Base-by-base conservation (phyloP, 2,329 filamentous ascomycete species). In the Xylariaceae sp. region DNA sequence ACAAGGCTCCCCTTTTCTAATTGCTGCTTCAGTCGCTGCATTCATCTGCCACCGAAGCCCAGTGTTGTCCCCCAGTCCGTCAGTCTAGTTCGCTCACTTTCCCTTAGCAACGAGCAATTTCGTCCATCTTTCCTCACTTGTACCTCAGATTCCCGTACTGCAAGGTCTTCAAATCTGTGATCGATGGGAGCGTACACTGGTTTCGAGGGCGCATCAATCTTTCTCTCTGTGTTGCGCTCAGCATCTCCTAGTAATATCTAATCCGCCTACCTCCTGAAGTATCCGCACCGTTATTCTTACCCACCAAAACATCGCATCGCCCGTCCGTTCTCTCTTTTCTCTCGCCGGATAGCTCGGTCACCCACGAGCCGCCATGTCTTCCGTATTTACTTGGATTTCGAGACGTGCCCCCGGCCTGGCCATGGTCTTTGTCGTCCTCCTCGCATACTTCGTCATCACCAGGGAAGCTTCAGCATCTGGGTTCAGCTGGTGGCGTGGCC, bases 401-500 rank as follows among this genome's bases (percentile, higher is more conserved):
- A 72, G 72, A 57, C 71, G 78, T 53, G 71, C 69, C 23, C 77
- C 77, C 47, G 78, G 77, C 44, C 58, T 82, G 49, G 77, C 74
- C 53, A 77, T 80, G 69, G 60, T 80, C 21, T 59, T 61, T 32
- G 63, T 78, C 42, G 52, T 76, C 45, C 57, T 56, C 33, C 69
- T 82, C 45, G 74, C 72, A 55, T 80, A 75, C 64, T 80, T 70
- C 67, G 76, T 79, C 35, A 73, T 81, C 50, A 72, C 71, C 14
- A 67, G 65, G 46, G 77, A 80, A 62, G 66, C 71, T 20, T 67
- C 67, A 12, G 61, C 65, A 23, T 64, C 70, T 40, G 64, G 65
- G 37, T 67, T 73, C 58, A 67, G 64, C 57, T 73, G 71, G 68
- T 50, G 65, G 67, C 62, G 61, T 66, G 50, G 67, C 22, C 45